phyloP scores from a whole-genome alignment of 768 basidiomycete species.

The Pulveroboletus frians region DNA sequence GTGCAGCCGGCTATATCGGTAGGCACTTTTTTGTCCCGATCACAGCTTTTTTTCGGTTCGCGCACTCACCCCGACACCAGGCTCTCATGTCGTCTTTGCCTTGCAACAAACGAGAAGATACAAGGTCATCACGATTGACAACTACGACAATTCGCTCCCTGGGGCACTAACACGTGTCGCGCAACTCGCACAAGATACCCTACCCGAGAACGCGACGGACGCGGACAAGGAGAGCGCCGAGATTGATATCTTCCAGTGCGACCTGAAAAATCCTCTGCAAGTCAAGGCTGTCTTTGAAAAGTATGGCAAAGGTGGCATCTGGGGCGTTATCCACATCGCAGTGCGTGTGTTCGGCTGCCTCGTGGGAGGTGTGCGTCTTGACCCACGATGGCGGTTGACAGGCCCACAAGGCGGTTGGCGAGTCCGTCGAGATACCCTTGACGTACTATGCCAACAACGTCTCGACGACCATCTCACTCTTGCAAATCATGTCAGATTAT shows the following conservation, averaged over 20 bases:
- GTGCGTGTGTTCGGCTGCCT: constrained; percentile 48
- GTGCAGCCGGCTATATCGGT: constrained; percentile 92
- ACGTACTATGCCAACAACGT: constrained; percentile 96
- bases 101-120: constrained; percentile 83
- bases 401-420: constrained; percentile 98
- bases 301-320: constrained; percentile 87
- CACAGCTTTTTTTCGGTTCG: background rate
- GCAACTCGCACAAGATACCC: constrained; percentile 69
- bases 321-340: constrained; percentile 95
- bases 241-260: constrained; percentile 64
- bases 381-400: constrained; percentile 26
- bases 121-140: constrained; percentile 93
- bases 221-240: constrained; percentile 66
- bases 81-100: constrained; percentile 88
- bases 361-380: background rate
- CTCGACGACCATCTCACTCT: constrained; percentile 74
- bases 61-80: constrained; percentile 35
- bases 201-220: constrained; percentile 61
- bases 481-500: constrained; percentile 83
- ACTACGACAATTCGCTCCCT: constrained; percentile 87
- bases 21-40: constrained; percentile 10
- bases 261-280: constrained; percentile 69
- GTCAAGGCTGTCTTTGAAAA: constrained; percentile 75
- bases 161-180: constrained; percentile 69
- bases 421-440: constrained; percentile 89